Percentiles rank a stretch among this genome's conserved stretches.
phyloP scores from a whole-genome alignment of 441 rosid genomes.

The Pelargonium myrrhifolium region DNA sequence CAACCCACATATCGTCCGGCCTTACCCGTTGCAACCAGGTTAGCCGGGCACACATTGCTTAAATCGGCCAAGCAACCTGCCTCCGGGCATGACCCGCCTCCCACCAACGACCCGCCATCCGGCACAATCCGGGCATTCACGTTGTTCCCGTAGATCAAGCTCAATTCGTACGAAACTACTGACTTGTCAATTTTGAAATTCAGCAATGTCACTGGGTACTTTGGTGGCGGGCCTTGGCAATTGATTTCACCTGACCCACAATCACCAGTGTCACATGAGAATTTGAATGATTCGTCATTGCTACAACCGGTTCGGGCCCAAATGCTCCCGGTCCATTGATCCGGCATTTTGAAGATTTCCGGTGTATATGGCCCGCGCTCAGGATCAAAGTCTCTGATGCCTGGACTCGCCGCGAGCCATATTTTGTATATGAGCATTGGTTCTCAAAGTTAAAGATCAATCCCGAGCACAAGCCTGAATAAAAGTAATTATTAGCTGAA shows the following conservation, averaged over 20 bases:
- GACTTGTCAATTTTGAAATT: slow-evolving; percentile 13
- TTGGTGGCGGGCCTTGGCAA: slow-evolving; percentile 23
- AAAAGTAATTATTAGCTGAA: too few species aligned
- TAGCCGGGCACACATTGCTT: slow-evolving; percentile 18
- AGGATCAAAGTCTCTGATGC: slow-evolving; percentile 18
- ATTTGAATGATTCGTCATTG: slow-evolving; percentile 4
- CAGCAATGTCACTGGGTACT: slow-evolving; percentile 22
- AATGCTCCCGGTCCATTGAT: slow-evolving; percentile 25
- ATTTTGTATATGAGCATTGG: slow-evolving; percentile 18
- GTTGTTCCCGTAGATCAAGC: slow-evolving; percentile 31
- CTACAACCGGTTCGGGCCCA: slow-evolving; percentile 28
- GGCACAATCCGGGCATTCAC: slow-evolving; percentile 22
- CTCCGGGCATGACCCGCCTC: slow-evolving; percentile 27
- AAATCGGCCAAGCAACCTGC: slow-evolving; percentile 23
- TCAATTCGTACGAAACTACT: slow-evolving; percentile 24
- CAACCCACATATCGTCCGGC: slow-evolving; percentile 21
- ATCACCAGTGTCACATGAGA: slow-evolving; percentile 33
- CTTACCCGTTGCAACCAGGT: slow-evolving; percentile 15
- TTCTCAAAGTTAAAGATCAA: slow-evolving; percentile 21
- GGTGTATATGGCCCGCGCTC: slow-evolving; percentile 12
- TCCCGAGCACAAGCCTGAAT: slow-evolving; percentile 2
- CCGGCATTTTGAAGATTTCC: slow-evolving; percentile 21
- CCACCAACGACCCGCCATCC: slow-evolving; percentile 21
- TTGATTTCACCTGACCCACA: slow-evolving; percentile 15
- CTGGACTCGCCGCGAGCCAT: slow-evolving; percentile 29